A percentile compares a stretch with the other conserved stretches of the same genome.
Conservation (phyloP, 2,329 filamentous ascomycete species). For the Microcyclosporella mali region DNA sequence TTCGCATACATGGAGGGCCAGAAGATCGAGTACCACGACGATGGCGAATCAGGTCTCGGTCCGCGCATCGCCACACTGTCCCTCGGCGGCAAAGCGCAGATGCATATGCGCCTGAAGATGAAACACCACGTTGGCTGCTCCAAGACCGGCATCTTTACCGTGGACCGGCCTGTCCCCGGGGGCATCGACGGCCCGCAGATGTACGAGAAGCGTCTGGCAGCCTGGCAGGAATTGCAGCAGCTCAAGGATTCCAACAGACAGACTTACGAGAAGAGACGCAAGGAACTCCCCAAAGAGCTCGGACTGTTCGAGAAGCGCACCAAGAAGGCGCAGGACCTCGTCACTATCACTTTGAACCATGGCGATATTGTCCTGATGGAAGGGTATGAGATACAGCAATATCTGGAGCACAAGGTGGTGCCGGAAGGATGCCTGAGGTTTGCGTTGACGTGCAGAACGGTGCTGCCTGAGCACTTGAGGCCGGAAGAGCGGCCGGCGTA, state of each 20-base stretch:
- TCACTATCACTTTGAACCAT: constrained; percentile 50
- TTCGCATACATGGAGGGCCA: constrained; percentile 58
- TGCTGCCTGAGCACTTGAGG: constrained; percentile 42
- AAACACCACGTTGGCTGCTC: constrained; percentile 40
- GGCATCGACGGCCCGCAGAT: constrained; percentile 15
- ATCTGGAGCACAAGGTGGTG: constrained; percentile 54
- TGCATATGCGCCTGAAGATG: constrained; percentile 54
- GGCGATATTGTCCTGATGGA: constrained; percentile 63
- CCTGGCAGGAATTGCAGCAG: constrained; percentile 28
- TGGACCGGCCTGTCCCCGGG: constrained; percentile 24
- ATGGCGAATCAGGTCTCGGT: constrained; percentile 58
- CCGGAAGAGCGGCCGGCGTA: constrained; percentile 35
- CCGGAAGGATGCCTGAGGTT: constrained; percentile 49
- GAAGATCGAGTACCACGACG: constrained; percentile 60
- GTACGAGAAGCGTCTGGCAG: constrained; percentile 32
- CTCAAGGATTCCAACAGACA: constrained; percentile 14
- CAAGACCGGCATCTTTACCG: constrained; percentile 31
- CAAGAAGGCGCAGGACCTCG: constrained; percentile 29
- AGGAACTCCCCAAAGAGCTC: constrained; percentile 35
- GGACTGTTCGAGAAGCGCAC: constrained; percentile 28
- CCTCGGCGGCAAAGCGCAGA: constrained; percentile 52
- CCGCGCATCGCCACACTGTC: constrained; percentile 58
- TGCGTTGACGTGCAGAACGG: constrained; percentile 51
- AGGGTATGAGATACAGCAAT: constrained; percentile 52
- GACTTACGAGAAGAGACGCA: constrained; percentile 25